phyloP scores from a whole-genome alignment of 805 yeast genomes.

The Kodamaea lidongshanica region DNA sequence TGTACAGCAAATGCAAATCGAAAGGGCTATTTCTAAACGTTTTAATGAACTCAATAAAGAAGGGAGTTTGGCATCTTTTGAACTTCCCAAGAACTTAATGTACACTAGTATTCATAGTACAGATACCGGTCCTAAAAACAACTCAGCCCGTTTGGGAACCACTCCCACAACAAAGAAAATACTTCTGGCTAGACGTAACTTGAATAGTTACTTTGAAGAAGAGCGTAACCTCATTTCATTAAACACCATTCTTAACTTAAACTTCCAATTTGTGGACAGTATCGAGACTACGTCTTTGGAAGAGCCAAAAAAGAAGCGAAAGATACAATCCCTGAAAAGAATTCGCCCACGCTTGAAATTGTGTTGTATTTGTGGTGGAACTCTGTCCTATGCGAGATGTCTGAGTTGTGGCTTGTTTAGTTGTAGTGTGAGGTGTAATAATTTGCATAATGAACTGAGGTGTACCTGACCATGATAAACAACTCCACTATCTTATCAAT shows the following conservation, averaged over 20 bases:
- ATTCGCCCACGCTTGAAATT: slow-evolving; percentile 30
- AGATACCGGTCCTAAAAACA: slow-evolving; percentile 16
- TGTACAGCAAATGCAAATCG: slow-evolving; percentile 38
- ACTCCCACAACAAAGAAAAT: slow-evolving; percentile 40
- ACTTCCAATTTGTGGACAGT: slow-evolving; percentile 37
- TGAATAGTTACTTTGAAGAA: slow-evolving; percentile 41
- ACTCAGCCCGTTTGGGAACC: slow-evolving; percentile 31
- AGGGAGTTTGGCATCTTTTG: slow-evolving; percentile 26
- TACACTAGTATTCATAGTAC: slow-evolving; percentile 27
- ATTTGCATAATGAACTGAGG: slow-evolving; percentile 37
- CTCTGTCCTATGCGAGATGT: slow-evolving; percentile 35
- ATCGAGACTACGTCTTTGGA: slow-evolving; percentile 14
- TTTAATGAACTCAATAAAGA: slow-evolving; percentile 32
- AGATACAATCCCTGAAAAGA: slow-evolving; percentile 12
- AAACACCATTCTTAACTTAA: slow-evolving; percentile 35
- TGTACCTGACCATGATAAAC: too few relatives aligned
- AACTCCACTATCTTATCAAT: too few relatives aligned
- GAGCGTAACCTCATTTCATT: slow-evolving; percentile 38
- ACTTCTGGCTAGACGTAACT: slow-evolving; percentile 36
- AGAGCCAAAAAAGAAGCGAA: slow-evolving; percentile 14
- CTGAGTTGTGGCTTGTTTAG: slow-evolving; percentile 33
- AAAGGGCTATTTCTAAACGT: slow-evolving; percentile 32
- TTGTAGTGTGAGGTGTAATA: slow-evolving; percentile 37
- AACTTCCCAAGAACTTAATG: slow-evolving; percentile 36
- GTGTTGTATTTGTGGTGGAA: slow-evolving; percentile 37